Conservation (phyloP, 208 protist genomes). For the Jaenimonas drosophilae region DNA sequence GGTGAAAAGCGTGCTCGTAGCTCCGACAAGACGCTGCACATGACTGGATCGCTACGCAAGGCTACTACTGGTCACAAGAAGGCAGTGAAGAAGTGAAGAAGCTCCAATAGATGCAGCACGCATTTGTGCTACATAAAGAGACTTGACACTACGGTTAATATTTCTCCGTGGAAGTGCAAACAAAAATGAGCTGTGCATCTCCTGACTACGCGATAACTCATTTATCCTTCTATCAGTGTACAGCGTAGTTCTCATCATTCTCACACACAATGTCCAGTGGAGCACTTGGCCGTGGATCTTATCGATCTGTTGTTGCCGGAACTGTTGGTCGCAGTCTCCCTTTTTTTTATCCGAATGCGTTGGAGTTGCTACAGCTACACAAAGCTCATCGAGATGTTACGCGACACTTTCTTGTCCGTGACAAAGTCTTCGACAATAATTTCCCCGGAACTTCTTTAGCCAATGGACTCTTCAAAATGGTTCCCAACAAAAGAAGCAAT, state of each 20-base stretch:
- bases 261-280: constrained; percentile 52
- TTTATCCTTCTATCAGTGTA: background rate
- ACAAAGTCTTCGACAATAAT: constrained; percentile 89
- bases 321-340: constrained; percentile 26
- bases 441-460: constrained; percentile 61
- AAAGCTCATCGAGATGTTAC: constrained; percentile 63
- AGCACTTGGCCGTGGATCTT: constrained; percentile 75
- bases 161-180: background rate
- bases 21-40: constrained; percentile 13
- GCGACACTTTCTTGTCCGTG: constrained; percentile 62
- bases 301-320: constrained; percentile 70
- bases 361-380: constrained; percentile 74
- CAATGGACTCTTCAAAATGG: constrained; percentile 86
- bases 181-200: too few relatives aligned
- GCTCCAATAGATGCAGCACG: background rate
- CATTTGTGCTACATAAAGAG: too few relatives aligned
- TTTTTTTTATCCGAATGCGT: constrained; percentile 64
- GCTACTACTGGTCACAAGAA: constrained; percentile 58
- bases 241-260: background rate
- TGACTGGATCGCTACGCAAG: constrained; percentile 70
- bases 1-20: constrained; percentile 42
- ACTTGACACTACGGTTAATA: constrained; percentile 1
- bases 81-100: constrained; percentile 67
- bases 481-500: constrained; percentile 54
- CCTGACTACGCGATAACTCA: too few relatives aligned